Evolutionary conservation across 2,329 filamentous ascomycete species (phyloP).

Genomic region (Verticillium nubilum): DNA sequence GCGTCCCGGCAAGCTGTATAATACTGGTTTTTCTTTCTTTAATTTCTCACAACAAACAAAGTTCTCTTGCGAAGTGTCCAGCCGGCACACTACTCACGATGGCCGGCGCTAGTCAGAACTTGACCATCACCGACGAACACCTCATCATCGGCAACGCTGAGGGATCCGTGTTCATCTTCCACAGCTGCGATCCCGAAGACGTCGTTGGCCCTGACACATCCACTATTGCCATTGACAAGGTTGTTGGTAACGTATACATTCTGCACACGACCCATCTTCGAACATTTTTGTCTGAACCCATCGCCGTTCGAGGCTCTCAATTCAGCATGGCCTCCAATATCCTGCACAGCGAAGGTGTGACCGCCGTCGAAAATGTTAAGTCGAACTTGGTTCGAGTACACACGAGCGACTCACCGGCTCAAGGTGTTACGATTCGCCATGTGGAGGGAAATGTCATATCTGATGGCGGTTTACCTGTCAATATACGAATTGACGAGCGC

Average conservation of each 20-base stretch:
- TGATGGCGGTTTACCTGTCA: not conserved
- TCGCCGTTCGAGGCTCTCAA: not conserved
- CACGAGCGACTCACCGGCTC: not conserved
- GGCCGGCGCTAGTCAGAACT: not conserved
- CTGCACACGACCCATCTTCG: not conserved
- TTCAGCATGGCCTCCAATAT: not conserved
- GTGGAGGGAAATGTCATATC: not conserved
- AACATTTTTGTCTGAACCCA: not conserved
- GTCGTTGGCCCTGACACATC: not conserved
- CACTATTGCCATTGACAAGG: not conserved
- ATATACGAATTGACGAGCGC: not conserved
- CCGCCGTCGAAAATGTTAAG: not conserved
- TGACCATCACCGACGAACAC: not conserved
- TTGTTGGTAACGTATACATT: not conserved
- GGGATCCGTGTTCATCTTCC: not conserved
- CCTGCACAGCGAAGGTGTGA: not conserved
- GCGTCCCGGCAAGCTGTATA: too few species aligned
- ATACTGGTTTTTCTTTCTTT: too few species aligned
- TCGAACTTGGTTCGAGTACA: not conserved
- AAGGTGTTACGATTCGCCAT: not conserved
- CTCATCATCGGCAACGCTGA: not conserved
- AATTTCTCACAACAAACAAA: not conserved
- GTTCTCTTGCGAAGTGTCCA: not conserved
- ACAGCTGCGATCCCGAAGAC: not conserved
- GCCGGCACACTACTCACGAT: not conserved